Base-by-base conservation (phyloP, 352 stramenopile species). In the Phytophthora constricta region DNA sequence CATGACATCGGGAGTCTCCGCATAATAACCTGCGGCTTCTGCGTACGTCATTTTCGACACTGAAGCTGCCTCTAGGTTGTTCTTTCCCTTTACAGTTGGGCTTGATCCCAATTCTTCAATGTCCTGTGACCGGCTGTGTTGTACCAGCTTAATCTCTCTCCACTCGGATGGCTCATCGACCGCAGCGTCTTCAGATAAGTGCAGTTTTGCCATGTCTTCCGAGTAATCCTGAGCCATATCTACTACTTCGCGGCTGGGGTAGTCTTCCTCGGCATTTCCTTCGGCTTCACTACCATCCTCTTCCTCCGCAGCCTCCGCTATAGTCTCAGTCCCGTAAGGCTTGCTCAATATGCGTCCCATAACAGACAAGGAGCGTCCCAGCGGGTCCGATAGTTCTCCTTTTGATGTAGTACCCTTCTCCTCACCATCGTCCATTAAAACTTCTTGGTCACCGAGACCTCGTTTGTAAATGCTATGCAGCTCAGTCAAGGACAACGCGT, bases 381-480 rank as follows among this genome's bases (percentile, higher is more conserved):
- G n/a, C n/a, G n/a, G n/a, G n/a, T n/a, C n/a, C n/a, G n/a, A n/a
- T n/a, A n/a, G n/a, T n/a, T n/a, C n/a, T n/a, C n/a, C n/a, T n/a
- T n/a, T n/a, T n/a, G n/a, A n/a, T 11, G 52, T 54, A 10, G 19
- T 56, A n/a, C 42, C 8, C 17, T 54, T 50, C 17, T 77, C 67
- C 14, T 60, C 57, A 20, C 80, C 68, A 25, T 84, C 79, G 37
- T 90, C 42, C 45, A 92, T 62, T 13, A 79, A 58, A 20, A 89
- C 77, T 62, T 79, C 72, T 55, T 95, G 86, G 37, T 95, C 86
- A 4, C 86, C 86, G 16, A 95, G 70, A 2, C 86, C 86, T 28
- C 83, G 81, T 37, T 92, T 95, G 71, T 95, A 95, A 43, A 93
- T 95, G 31, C 69, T 82, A 50, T 95, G 83, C 16, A 95, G 62